phyloP scores from a whole-genome alignment of 192 early-diverging fungal genomes.

The Coemansia sp. region DNA sequence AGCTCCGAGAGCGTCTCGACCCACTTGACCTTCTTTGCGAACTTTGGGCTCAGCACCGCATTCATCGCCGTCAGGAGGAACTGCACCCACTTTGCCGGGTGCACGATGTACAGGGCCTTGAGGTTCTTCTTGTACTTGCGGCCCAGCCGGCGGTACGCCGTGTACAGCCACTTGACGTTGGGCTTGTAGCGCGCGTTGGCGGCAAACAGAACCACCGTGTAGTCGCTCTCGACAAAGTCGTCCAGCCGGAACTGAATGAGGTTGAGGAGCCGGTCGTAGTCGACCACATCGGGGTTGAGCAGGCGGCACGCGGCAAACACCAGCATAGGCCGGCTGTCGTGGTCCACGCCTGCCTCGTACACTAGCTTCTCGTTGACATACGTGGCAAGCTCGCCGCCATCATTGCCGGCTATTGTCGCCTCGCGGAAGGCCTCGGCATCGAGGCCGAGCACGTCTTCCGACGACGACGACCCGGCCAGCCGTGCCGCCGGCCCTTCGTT shows the following conservation, averaged over 20 bases:
- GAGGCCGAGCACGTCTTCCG: conserved; percentile 46
- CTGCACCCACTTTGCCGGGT: conserved; percentile 79
- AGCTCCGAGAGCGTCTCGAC: conserved; percentile 66
- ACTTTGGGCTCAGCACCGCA: conserved; percentile 87
- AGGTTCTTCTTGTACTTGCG: conserved; percentile 94
- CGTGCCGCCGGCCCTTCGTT: conserved; percentile 22
- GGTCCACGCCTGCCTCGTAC: conserved; percentile 67
- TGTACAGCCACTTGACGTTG: conserved; percentile 76
- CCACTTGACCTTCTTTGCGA: conserved; percentile 79
- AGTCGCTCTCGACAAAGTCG: conserved; percentile 84
- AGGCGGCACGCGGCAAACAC: conserved; percentile 78
- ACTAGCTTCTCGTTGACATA: conserved; percentile 48
- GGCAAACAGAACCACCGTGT: conserved; percentile 83
- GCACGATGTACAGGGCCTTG: conserved; percentile 86
- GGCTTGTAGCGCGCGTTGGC: conserved; percentile 73
- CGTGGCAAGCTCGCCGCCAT: conserved; percentile 47
- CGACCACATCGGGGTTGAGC: conserved; percentile 72
- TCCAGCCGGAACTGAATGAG: conserved; percentile 60
- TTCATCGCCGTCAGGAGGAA: conserved; percentile 82
- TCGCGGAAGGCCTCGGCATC: conserved; percentile 48
- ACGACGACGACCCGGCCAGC: conserved; percentile 19
- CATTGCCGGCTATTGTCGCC: conserved; percentile 48
- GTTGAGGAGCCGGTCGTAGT: conserved; percentile 79
- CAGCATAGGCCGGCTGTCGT: conserved; percentile 74
- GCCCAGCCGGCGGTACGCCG: conserved; percentile 73